These are phyloP conservation scores for Athelia psychrophila DNA, from an alignment of 1,284 basidiomycete species.

Conservation along the genomic window DNA sequence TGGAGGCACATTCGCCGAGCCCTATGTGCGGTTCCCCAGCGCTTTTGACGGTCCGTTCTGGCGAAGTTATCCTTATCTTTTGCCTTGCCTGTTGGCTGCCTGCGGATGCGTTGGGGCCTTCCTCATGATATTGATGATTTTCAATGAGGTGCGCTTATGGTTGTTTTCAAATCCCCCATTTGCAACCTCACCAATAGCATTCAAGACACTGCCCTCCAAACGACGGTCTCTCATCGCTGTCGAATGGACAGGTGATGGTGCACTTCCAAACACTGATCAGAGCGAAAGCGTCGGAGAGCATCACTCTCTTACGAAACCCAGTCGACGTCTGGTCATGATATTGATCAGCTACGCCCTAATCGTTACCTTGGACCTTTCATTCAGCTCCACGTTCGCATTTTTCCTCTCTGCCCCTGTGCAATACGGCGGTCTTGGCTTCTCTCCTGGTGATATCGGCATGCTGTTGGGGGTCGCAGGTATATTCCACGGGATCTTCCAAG, in stretches of 20 bases:
- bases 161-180: too few relatives aligned
- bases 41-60: not conserved
- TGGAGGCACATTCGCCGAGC: not conserved
- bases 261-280: too few relatives aligned
- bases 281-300: too few relatives aligned
- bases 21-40: not conserved
- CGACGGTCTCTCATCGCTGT: not conserved
- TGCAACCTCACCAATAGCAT: too few relatives aligned
- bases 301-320: too few relatives aligned
- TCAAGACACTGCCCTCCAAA: not conserved
- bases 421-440: constrained; percentile 7
- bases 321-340: not conserved
- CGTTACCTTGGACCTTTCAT: not conserved
- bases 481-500: constrained; percentile 8
- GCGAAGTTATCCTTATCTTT: not conserved
- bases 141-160: not conserved
- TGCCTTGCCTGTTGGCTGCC: not conserved
- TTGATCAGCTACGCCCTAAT: not conserved
- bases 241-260: too few relatives aligned
- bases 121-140: not conserved
- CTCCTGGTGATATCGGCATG: constrained; percentile 6
- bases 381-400: not conserved
- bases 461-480: constrained; percentile 6
- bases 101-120: not conserved
- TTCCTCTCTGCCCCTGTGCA: constrained; percentile 3